Conservation (phyloP, 768 basidiomycete genomes). For the Boletus bicolor region DNA sequence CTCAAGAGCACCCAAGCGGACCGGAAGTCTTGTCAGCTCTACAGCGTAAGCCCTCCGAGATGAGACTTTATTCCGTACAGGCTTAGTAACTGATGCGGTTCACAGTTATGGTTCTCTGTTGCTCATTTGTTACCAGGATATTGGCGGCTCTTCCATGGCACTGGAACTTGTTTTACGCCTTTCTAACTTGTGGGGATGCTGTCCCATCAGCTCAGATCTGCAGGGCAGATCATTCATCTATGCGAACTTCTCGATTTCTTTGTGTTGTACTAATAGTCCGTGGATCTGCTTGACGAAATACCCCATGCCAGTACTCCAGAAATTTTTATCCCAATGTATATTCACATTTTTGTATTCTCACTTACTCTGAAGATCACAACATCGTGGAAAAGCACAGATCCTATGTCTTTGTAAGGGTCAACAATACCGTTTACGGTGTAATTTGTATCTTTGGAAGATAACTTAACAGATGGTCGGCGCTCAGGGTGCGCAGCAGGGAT, state of each 20-base stretch:
- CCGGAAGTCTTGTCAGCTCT: constrained; percentile 28
- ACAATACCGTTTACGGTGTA: neutral
- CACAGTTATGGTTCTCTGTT: constrained; percentile 32
- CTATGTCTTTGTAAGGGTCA: neutral
- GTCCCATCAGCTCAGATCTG: constrained; percentile 9
- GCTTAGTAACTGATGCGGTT: neutral
- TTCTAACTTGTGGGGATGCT: constrained; percentile 5
- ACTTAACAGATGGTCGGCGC: too few species aligned
- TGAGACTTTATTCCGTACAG: neutral
- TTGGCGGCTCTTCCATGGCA: constrained; percentile 26
- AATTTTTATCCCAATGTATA: neutral
- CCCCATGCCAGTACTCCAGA: neutral
- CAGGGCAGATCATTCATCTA: neutral
- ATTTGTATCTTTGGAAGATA: neutral
- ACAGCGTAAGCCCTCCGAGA: constrained; percentile 24
- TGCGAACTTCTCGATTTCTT: neutral
- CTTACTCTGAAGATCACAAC: too few species aligned
- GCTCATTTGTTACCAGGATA: constrained; percentile 31
- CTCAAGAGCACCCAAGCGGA: constrained; percentile 23
- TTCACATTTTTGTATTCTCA: neutral
- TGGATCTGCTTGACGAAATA: neutral
- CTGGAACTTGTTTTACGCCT: constrained; percentile 7
- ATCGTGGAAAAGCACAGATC: too few species aligned
- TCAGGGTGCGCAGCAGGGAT: too few species aligned
- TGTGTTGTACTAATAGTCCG: constrained; percentile 10